Evolutionary conservation across 805 yeast species (phyloP).

Genomic region (Myxozyma monticola): DNA sequence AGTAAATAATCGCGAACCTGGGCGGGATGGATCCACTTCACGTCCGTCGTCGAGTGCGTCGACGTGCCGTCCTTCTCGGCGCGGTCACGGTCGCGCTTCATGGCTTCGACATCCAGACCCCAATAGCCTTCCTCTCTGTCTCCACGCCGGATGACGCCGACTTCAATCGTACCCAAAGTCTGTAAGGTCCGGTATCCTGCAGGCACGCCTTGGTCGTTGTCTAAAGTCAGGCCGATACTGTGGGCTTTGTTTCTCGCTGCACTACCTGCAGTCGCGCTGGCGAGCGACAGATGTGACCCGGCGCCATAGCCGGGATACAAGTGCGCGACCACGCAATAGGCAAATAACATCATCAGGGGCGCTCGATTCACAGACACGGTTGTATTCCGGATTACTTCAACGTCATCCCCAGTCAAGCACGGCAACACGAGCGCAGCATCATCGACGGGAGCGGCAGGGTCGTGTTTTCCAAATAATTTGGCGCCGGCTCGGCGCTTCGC

Average conservation of each 20-base stretch:
- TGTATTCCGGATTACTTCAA: not conserved
- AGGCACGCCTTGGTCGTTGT: slow-evolving; percentile 1
- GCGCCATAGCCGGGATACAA: slow-evolving; percentile 22
- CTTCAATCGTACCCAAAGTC: slow-evolving; percentile 21
- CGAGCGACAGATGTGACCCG: slow-evolving; percentile 22
- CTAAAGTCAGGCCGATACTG: slow-evolving; percentile 11
- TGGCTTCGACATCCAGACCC: slow-evolving; percentile 29
- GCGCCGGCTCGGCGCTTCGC: not conserved
- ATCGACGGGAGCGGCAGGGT: not conserved
- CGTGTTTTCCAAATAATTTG: not conserved
- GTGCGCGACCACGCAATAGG: slow-evolving; percentile 13
- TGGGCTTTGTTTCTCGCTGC: slow-evolving; percentile 19
- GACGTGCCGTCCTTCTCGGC: not conserved
- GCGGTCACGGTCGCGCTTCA: not conserved
- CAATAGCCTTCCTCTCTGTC: slow-evolving; percentile 26
- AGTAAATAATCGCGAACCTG: slow-evolving; percentile 22
- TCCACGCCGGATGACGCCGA: slow-evolving; percentile 22
- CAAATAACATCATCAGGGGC: slow-evolving; percentile 26
- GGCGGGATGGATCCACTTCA: slow-evolving; percentile 27
- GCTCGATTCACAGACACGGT: slow-evolving; percentile 21
- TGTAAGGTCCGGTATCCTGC: slow-evolving; percentile 12
- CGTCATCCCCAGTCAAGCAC: slow-evolving; percentile 7
- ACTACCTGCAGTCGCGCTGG: slow-evolving; percentile 23
- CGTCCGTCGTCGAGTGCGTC: slow-evolving; percentile 15
- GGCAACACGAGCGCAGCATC: slow-evolving; percentile 16